phyloP scores from a whole-genome alignment of 805 yeast species.

The Metschnikowia lachancei region DNA sequence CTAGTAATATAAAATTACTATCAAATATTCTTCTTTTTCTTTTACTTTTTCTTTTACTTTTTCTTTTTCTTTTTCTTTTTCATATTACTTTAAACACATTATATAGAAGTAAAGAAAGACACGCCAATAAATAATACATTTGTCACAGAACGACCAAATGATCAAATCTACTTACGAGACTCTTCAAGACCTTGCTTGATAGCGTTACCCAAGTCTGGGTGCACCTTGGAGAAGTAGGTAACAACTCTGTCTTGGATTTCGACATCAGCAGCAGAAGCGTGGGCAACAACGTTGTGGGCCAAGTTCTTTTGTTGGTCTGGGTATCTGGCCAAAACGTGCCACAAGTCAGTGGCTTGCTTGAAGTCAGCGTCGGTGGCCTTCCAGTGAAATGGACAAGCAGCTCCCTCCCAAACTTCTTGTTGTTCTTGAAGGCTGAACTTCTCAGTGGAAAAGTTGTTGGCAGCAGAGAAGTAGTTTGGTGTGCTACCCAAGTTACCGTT shows the following conservation, averaged over 20 bases:
- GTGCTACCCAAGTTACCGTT: slow-evolving; percentile 67
- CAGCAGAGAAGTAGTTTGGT: slow-evolving; percentile 70
- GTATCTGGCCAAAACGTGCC: slow-evolving; percentile 72
- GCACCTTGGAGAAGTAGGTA: slow-evolving; percentile 72
- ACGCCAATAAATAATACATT: background rate
- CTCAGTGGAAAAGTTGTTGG: slow-evolving; percentile 49
- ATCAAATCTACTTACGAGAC: slow-evolving; percentile 45
- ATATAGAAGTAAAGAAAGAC: background rate
- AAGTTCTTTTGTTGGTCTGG: slow-evolving; percentile 82
- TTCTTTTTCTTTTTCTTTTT: no score
- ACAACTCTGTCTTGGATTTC: slow-evolving; percentile 76
- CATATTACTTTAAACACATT: no score
- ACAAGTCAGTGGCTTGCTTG: slow-evolving; percentile 72
- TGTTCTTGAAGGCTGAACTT: slow-evolving; percentile 52
- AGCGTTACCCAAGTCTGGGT: slow-evolving; percentile 61
- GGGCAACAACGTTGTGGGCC: slow-evolving; percentile 80
- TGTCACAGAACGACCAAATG: background rate
- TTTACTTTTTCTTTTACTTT: no score
- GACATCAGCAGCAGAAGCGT: slow-evolving; percentile 65
- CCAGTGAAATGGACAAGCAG: slow-evolving; percentile 89
- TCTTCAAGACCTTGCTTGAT: slow-evolving; percentile 63
- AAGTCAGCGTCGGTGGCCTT: slow-evolving; percentile 69
- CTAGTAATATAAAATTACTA: no score
- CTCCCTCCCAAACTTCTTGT: slow-evolving; percentile 80
- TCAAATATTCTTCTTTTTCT: no score